A percentile compares a stretch with the other conserved stretches of the same genome.
phyloP scores from a whole-genome alignment of 2,329 filamentous ascomycete species.

The Cladorrhinum sp. region DNA sequence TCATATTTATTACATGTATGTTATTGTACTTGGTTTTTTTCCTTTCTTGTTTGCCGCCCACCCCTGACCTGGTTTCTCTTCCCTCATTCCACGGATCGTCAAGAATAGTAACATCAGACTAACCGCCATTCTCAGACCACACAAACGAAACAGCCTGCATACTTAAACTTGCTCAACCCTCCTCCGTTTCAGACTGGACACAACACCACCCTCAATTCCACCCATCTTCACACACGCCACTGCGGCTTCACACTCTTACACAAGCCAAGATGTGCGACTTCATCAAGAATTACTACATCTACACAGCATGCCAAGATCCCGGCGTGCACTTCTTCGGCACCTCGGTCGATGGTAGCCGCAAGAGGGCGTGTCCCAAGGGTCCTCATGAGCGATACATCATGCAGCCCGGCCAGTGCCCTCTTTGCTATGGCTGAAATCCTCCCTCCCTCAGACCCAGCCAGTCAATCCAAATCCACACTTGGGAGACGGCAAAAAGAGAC shows the following conservation, averaged over 20 bases:
- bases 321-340: slow-evolving; percentile 69
- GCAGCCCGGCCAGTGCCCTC: slow-evolving; percentile 34
- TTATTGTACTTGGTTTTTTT: slow-evolving; percentile 4
- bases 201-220: background rate
- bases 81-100: background rate
- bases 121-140: background rate
- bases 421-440: slow-evolving; percentile 38
- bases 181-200: background rate
- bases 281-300: slow-evolving; percentile 75
- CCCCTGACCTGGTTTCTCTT: background rate
- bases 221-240: background rate
- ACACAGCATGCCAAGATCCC: slow-evolving; percentile 66
- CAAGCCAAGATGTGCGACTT: slow-evolving; percentile 55
- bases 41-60: background rate
- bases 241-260: background rate
- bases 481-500: background rate
- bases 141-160: background rate
- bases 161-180: background rate
- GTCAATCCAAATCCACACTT: background rate
- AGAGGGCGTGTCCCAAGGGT: slow-evolving; percentile 57
- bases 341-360: slow-evolving; percentile 62
- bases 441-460: background rate
- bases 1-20: slow-evolving; percentile 13
- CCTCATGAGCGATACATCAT: slow-evolving; percentile 75
- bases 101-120: background rate